phyloP scores from a whole-genome alignment of 2,329 filamentous ascomycete species.

The Gnomoniopsis smithogilvyi region DNA sequence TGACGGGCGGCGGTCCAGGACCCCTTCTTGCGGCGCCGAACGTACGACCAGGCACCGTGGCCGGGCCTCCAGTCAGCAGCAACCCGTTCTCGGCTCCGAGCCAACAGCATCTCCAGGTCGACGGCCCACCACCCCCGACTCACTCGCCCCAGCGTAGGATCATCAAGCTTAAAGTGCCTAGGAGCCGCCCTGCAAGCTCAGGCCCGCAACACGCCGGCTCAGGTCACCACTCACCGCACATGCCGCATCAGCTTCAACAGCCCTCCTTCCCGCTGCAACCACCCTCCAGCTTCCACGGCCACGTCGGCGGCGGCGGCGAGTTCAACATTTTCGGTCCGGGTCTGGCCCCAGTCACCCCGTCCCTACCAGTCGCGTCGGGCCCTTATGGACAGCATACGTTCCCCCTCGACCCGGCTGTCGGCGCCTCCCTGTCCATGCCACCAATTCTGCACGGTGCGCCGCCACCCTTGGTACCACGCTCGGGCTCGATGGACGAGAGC shows the following conservation, averaged over 20 bases:
- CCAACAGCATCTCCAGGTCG: slow-evolving; percentile 9
- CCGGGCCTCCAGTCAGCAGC: slow-evolving; percentile 13
- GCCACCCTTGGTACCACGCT: slow-evolving; percentile 1
- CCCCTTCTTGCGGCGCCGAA: slow-evolving; percentile 16
- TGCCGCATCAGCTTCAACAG: neutral
- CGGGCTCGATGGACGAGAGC: neutral
- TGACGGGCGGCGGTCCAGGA: slow-evolving; percentile 16
- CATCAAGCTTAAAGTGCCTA: slow-evolving; percentile 15
- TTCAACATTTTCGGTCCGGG: slow-evolving; percentile 9
- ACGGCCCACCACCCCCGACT: slow-evolving; percentile 10
- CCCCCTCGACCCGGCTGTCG: slow-evolving; percentile 9
- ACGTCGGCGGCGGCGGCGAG: slow-evolving; percentile 7
- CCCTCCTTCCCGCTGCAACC: slow-evolving; percentile 9
- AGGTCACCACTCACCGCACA: slow-evolving; percentile 6
- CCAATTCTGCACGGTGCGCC: slow-evolving; percentile 7
- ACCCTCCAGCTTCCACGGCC: slow-evolving; percentile 15
- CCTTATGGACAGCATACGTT: too few relatives aligned
- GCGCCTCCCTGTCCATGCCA: slow-evolving; percentile 14
- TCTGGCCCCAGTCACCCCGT: neutral
- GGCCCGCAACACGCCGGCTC: slow-evolving; percentile 12
- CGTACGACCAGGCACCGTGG: slow-evolving; percentile 10
- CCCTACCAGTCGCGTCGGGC: slow-evolving; percentile 7
- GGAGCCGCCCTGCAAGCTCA: slow-evolving; percentile 9
- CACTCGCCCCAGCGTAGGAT: slow-evolving; percentile 8
- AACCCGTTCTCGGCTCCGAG: slow-evolving; percentile 18